Conservation (phyloP, 176 grass and related monocot genomes). For the Triticum aestivum region IWGSC_CS_RefSeq_v2.1 NC_057803.1:551457374-551457873, state of each 20-base stretch:
- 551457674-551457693: slow-evolving; percentile 97
- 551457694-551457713: slow-evolving; percentile 98
- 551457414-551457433: not conserved
- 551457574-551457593: not conserved
- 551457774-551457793: not conserved
- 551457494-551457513: not conserved
- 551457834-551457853: slow-evolving; percentile 16
- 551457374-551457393: slow-evolving; percentile 62
- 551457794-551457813: not conserved
- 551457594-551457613: not conserved
- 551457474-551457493: not conserved
- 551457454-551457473: not conserved
- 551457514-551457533: not conserved
- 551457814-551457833: slow-evolving; percentile 3
- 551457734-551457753: not conserved
- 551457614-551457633: not conserved
- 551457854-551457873: not conserved
- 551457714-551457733: slow-evolving; percentile 47
- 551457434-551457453: not conserved
- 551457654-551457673: slow-evolving; percentile 97
- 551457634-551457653: slow-evolving; percentile 93
- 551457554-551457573: not conserved
- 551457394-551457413: not conserved
- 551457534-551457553: not conserved
- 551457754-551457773: not conserved